phyloP scores from a whole-genome alignment of 208 protist species.

The Wallacemonas collosoma region DNA sequence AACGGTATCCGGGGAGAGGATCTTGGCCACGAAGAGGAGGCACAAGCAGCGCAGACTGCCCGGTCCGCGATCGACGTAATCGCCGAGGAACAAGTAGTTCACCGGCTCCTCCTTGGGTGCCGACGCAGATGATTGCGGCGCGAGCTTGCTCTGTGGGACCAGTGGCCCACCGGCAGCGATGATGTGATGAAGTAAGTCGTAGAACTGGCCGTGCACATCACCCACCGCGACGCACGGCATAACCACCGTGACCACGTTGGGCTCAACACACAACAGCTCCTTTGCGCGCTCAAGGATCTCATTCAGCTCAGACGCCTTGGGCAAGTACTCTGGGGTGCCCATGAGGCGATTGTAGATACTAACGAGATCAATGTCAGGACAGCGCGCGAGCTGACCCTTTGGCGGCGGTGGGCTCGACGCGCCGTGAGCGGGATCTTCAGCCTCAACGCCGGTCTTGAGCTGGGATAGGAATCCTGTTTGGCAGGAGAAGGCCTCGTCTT shows the following conservation, averaged over 20 bases:
- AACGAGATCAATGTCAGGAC: slow-evolving; percentile 46
- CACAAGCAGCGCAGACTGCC: slow-evolving; percentile 95
- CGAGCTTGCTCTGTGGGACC: slow-evolving; percentile 29
- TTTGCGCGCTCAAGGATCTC: slow-evolving; percentile 71
- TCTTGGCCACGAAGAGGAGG: slow-evolving; percentile 96
- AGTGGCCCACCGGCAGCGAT: slow-evolving; percentile 68
- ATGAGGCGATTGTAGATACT: slow-evolving; percentile 66
- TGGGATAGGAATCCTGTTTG: slow-evolving; percentile 52
- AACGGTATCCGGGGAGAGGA: slow-evolving; percentile 97
- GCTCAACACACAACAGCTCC: slow-evolving; percentile 89
- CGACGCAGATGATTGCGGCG: background rate
- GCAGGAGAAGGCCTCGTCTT: slow-evolving; percentile 63
- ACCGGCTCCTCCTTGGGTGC: slow-evolving; percentile 15
- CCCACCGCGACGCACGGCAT: slow-evolving; percentile 92
- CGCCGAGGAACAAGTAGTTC: slow-evolving; percentile 99
- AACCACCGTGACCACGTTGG: slow-evolving; percentile 96
- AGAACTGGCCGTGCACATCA: slow-evolving; percentile 87
- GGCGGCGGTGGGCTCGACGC: background rate
- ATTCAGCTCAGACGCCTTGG: slow-evolving; percentile 73
- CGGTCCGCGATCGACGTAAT: slow-evolving; percentile 99
- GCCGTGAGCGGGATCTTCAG: background rate
- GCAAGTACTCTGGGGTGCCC: slow-evolving; percentile 48
- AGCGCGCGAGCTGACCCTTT: slow-evolving; percentile 12
- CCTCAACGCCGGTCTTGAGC: slow-evolving; percentile 15
- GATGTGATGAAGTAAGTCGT: slow-evolving; percentile 71